phyloP scores from a whole-genome alignment of 2,329 filamentous ascomycete species.

The Huntiella moniliformis region DNA sequence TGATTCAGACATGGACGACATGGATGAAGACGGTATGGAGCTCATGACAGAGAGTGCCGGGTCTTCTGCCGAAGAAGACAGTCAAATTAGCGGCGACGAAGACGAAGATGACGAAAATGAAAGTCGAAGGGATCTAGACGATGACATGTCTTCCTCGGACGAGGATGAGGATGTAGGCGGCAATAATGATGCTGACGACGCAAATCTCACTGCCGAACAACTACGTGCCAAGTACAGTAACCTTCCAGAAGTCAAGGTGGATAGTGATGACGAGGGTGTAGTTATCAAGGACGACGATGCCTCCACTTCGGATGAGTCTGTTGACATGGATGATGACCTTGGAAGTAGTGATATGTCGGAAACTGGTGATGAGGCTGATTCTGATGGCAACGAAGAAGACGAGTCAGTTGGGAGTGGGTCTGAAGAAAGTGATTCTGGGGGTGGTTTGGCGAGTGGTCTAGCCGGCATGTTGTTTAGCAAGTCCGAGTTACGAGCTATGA shows the following conservation, averaged over 20 bases:
- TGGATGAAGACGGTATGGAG: constrained; percentile 25
- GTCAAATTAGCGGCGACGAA: constrained; percentile 14
- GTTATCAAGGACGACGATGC: constrained; percentile 15
- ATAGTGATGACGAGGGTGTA: neutral
- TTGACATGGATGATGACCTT: constrained; percentile 28
- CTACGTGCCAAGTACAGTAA: constrained; percentile 50
- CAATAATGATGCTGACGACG: constrained; percentile 35
- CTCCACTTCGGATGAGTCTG: constrained; percentile 17
- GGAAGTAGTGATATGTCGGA: constrained; percentile 25
- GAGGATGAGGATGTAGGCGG: constrained; percentile 40
- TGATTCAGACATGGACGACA: constrained; percentile 20
- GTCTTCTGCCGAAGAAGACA: constrained; percentile 20
- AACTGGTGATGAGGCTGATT: constrained; percentile 27
- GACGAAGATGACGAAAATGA: constrained; percentile 20
- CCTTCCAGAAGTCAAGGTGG: constrained; percentile 25
- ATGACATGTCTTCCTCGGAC: constrained; percentile 42
- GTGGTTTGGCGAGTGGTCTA: constrained; percentile 27
- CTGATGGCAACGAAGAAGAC: constrained; percentile 27
- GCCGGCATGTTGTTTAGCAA: constrained; percentile 41
- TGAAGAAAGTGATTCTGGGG: constrained; percentile 19
- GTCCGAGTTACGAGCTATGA: constrained; percentile 35
- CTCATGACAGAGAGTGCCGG: constrained; percentile 17
- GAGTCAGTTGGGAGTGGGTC: constrained; percentile 23
- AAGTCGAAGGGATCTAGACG: constrained; percentile 22
- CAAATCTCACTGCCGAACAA: constrained; percentile 49